phyloP scores from a whole-genome alignment of 106 monocot species.

The Dioscorea zingiberensis region DNA sequence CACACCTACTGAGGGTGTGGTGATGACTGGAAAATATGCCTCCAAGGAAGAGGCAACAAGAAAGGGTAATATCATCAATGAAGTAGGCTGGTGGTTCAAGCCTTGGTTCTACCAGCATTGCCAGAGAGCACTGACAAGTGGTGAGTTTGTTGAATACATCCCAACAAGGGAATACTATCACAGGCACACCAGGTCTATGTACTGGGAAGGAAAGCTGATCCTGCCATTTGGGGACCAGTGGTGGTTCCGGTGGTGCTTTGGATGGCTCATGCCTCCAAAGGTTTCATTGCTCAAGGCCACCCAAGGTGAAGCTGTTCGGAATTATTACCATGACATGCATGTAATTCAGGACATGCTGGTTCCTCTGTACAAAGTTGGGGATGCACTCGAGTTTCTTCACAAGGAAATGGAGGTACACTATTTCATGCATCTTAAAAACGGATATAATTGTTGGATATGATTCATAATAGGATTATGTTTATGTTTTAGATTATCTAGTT shows the following conservation, averaged over 20 bases:
- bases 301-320: slow-evolving; percentile 10
- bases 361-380: neutral
- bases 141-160: slow-evolving; percentile 51
- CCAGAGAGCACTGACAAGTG: slow-evolving; percentile 32
- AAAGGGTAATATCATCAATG: slow-evolving; percentile 39
- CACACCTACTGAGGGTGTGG: slow-evolving; percentile 24
- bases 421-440: too few species aligned
- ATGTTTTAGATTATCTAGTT: too few species aligned
- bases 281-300: slow-evolving; percentile 10
- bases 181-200: slow-evolving; percentile 46
- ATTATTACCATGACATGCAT: slow-evolving; percentile 15
- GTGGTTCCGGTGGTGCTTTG: slow-evolving; percentile 46
- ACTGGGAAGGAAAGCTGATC: slow-evolving; percentile 54
- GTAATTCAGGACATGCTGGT: slow-evolving; percentile 8
- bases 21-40: slow-evolving; percentile 49
- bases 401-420: slow-evolving; percentile 36
- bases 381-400: neutral
- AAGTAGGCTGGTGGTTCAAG: slow-evolving; percentile 56
- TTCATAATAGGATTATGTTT: too few species aligned
- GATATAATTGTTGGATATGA: too few species aligned
- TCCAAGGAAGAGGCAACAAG: slow-evolving; percentile 43
- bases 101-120: slow-evolving; percentile 58
- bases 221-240: slow-evolving; percentile 49
- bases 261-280: slow-evolving; percentile 15
- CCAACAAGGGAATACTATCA: slow-evolving; percentile 60